Evolutionary conservation across 2,329 filamentous ascomycete genomes (phyloP).

Genomic region (Ophiostoma quercus): DNA sequence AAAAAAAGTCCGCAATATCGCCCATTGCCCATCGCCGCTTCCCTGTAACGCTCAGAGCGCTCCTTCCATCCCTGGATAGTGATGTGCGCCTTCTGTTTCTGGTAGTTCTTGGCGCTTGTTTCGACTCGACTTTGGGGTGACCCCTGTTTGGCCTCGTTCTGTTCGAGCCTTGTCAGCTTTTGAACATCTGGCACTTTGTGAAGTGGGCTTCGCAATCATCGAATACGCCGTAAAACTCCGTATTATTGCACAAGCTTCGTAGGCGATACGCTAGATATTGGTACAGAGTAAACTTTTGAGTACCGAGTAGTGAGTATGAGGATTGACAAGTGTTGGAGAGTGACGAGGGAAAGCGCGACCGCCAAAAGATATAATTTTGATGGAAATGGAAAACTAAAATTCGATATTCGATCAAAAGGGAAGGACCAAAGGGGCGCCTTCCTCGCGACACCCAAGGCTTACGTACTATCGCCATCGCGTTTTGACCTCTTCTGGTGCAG

Average conservation of each 20-base stretch:
- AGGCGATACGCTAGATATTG: neutral
- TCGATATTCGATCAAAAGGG: neutral
- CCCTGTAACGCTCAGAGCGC: neutral
- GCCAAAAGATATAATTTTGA: neutral
- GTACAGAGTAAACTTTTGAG: neutral
- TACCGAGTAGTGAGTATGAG: neutral
- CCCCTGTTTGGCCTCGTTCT: neutral
- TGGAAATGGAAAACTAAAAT: neutral
- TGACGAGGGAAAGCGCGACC: neutral
- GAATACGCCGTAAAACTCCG: neutral
- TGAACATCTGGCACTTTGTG: neutral
- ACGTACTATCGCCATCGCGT: constrained; percentile 1
- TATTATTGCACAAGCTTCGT: neutral
- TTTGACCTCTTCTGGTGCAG: neutral
- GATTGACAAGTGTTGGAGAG: neutral
- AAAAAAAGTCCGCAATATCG: neutral
- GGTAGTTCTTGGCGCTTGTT: neutral
- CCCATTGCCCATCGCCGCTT: neutral
- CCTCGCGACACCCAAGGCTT: neutral
- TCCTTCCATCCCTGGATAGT: neutral
- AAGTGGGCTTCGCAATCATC: neutral
- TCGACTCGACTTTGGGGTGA: constrained; percentile 2
- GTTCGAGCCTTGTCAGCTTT: neutral
- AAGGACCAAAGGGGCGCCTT: constrained; percentile 5
- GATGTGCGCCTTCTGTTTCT: neutral